Conservation (phyloP, 2,329 filamentous ascomycete species). For the Paecilomyces niveus region DNA sequence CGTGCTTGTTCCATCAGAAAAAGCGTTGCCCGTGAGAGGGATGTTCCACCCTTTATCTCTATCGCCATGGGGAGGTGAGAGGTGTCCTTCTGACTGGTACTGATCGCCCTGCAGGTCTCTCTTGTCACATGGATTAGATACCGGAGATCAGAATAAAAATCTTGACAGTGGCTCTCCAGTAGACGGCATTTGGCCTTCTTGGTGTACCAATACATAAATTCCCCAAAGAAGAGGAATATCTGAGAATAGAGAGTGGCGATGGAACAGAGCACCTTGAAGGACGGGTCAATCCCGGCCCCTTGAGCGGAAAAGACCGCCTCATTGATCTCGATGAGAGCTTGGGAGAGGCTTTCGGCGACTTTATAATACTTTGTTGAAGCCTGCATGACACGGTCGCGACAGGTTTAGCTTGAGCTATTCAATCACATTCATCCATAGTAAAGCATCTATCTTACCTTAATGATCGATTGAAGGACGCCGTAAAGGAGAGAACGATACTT, state of each 20-base stretch:
- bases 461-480: constrained; percentile 27
- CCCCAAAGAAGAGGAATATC: constrained; percentile 28
- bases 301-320: constrained; percentile 16
- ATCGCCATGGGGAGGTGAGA: constrained; percentile 13
- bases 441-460: constrained; percentile 21
- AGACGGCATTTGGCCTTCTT: constrained; percentile 26
- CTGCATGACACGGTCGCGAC: constrained; percentile 9
- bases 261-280: constrained; percentile 9
- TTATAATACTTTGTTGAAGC: constrained; percentile 28
- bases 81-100: constrained; percentile 9
- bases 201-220: constrained; percentile 33
- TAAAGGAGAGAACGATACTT: constrained; percentile 26
- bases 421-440: background rate
- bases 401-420: constrained; percentile 1
- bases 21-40: constrained; percentile 13
- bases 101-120: constrained; percentile 14
- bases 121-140: constrained; percentile 25
- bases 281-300: constrained; percentile 5
- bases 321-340: constrained; percentile 25
- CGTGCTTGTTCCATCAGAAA: constrained; percentile 23
- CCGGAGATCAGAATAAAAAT: constrained; percentile 26
- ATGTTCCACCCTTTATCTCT: constrained; percentile 6
- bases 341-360: constrained; percentile 27
- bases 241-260: constrained; percentile 27
- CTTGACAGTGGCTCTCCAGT: constrained; percentile 27